A percentile compares a stretch with the other conserved stretches of the same genome.
Conservation (phyloP, 1,284 basidiomycete species). For the Austroboletus novae-zelandiae region DNA sequence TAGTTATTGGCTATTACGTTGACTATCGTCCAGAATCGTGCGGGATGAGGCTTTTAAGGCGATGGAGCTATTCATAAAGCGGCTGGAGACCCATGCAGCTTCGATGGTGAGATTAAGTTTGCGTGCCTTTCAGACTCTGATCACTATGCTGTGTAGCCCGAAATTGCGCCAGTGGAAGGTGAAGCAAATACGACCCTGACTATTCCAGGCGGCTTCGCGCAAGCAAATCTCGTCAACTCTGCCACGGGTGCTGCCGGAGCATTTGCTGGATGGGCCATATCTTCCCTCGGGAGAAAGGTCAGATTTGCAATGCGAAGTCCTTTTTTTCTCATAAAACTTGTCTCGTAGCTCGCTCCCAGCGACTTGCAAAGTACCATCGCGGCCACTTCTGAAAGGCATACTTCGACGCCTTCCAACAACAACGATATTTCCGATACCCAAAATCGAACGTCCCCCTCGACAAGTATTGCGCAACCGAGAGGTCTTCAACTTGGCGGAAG, state of each 20-base stretch:
- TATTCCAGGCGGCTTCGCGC: constrained; percentile 37
- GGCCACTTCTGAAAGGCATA: constrained; percentile 36
- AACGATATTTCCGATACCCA: constrained; percentile 6
- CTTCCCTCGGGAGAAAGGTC: constrained; percentile 79
- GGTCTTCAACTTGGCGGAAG: constrained; percentile 70
- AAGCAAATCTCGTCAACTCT: constrained; percentile 71
- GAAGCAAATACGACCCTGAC: constrained; percentile 33
- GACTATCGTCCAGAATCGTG: constrained; percentile 59
- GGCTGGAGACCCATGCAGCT: constrained; percentile 74
- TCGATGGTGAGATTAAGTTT: constrained; percentile 61
- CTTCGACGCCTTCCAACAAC: constrained; percentile 34
- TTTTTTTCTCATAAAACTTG: not conserved
- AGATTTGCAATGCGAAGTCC: not conserved
- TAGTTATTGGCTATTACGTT: not conserved
- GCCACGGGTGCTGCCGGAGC: constrained; percentile 89
- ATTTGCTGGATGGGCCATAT: constrained; percentile 92
- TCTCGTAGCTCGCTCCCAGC: constrained; percentile 56
- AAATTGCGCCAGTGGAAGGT: constrained; percentile 51
- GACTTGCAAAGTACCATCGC: constrained; percentile 72
- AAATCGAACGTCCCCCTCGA: constrained; percentile 12
- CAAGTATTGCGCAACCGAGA: constrained; percentile 36
- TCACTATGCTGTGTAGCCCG: constrained; percentile 51
- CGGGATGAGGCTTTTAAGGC: constrained; percentile 95
- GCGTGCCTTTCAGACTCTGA: not conserved
- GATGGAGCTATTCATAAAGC: constrained; percentile 81